Evolutionary conservation across 225 moss, liverwort and hornwort genomes (phyloP).

Genomic region (Bryum argenteum): DNA sequence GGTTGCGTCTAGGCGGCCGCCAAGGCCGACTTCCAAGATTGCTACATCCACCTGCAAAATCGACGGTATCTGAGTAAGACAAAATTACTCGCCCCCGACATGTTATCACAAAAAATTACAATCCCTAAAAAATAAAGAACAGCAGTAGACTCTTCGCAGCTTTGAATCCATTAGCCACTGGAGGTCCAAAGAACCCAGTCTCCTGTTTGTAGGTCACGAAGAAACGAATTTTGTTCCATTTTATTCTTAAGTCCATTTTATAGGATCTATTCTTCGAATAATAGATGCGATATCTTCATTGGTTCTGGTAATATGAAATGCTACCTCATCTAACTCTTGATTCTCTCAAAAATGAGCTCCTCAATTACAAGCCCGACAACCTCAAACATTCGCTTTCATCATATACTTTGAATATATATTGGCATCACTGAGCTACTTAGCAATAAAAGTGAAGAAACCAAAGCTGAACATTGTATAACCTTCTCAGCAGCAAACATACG

Average conservation of each 20-base stretch:
- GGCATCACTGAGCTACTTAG: neutral
- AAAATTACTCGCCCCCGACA: neutral
- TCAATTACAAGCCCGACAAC: neutral
- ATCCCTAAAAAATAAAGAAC: neutral
- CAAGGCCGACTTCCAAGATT: conserved; percentile 98
- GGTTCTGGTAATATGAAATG: too few relatives aligned
- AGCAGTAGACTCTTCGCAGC: neutral
- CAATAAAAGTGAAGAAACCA: conserved; percentile 16
- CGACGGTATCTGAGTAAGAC: conserved; percentile 10
- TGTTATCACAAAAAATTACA: neutral
- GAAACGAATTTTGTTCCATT: too few relatives aligned
- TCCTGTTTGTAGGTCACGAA: too few relatives aligned
- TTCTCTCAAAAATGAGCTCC: neutral
- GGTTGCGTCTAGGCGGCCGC: conserved; percentile 95
- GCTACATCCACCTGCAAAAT: conserved; percentile 89
- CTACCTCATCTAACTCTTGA: neutral
- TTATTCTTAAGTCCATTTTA: too few relatives aligned
- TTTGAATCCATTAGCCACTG: neutral
- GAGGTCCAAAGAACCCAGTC: too few relatives aligned
- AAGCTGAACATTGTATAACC: conserved; percentile 40
- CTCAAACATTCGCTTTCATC: neutral
- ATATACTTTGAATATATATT: neutral
- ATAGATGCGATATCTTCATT: too few relatives aligned
- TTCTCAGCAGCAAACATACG: conserved; percentile 74
- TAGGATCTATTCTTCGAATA: too few relatives aligned